A percentile compares a stretch with the other conserved stretches of the same genome.
Evolutionary conservation across 2,329 filamentous ascomycete genomes (phyloP).

Genomic region (Scedosporium aurantiacum): DNA sequence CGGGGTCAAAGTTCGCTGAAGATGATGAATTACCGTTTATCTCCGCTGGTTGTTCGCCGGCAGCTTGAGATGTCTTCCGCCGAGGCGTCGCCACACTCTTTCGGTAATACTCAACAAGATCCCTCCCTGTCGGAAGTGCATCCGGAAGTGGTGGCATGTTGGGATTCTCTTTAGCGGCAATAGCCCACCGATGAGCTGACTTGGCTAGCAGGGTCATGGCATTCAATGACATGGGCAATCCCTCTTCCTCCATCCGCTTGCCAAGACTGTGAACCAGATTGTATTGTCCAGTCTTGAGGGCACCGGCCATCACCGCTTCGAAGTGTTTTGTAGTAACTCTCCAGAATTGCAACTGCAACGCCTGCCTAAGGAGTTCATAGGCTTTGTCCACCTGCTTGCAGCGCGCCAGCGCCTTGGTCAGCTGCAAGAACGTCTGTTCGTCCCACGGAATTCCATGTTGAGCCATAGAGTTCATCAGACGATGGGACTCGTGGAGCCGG

Average conservation of each 20-base stretch:
- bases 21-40: constrained; percentile 5
- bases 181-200: constrained; percentile 13
- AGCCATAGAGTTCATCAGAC: constrained; percentile 37
- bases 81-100: constrained; percentile 10
- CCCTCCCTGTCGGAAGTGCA: constrained; percentile 16
- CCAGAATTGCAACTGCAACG: constrained; percentile 36
- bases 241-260: constrained; percentile 29
- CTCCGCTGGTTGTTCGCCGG: constrained; percentile 6
- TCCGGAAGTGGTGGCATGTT: constrained; percentile 17
- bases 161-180: constrained; percentile 30
- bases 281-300: constrained; percentile 27
- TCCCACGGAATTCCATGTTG: constrained; percentile 35
- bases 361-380: constrained; percentile 33
- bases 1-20: constrained; percentile 10
- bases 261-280: constrained; percentile 29
- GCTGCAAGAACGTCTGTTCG: constrained; percentile 35
- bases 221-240: constrained; percentile 30
- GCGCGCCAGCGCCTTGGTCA: constrained; percentile 37
- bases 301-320: constrained; percentile 23
- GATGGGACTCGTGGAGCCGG: constrained; percentile 36
- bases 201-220: constrained; percentile 13
- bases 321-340: constrained; percentile 28
- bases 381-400: constrained; percentile 39
- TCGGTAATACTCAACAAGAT: constrained; percentile 20
- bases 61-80: background rate